A percentile compares a stretch with the other conserved stretches of the same genome.
Evolutionary conservation across 805 yeast genomes (phyloP).

Genomic region (Kazachstania kunashirensis): DNA sequence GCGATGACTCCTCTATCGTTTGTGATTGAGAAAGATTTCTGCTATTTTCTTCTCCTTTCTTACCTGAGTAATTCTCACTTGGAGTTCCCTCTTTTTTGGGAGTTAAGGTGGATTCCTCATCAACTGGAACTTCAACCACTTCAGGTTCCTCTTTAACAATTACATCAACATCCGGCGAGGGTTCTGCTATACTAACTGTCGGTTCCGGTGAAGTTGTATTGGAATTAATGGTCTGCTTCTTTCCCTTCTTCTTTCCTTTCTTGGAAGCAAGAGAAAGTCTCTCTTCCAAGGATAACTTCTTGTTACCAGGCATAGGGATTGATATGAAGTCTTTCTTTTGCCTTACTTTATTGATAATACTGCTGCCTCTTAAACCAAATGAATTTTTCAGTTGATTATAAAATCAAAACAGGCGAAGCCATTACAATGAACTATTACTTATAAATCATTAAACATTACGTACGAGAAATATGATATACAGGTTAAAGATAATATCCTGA

Average conservation of each 20-base stretch:
- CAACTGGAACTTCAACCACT: background rate
- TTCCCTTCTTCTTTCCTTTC: slow-evolving; percentile 27
- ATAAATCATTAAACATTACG: too few species aligned
- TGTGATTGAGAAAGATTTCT: background rate
- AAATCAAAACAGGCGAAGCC: background rate
- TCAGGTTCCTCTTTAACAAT: background rate
- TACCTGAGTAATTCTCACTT: background rate
- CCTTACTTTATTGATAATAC: too few species aligned
- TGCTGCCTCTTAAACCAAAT: too few species aligned
- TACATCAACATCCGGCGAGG: background rate
- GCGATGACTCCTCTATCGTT: background rate
- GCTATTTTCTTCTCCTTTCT: background rate
- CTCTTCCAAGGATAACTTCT: slow-evolving; percentile 72
- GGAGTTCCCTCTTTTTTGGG: background rate
- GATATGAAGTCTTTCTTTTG: too few species aligned
- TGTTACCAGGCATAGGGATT: slow-evolving; percentile 22
- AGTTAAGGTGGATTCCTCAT: background rate
- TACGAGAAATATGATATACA: too few species aligned
- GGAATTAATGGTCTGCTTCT: slow-evolving; percentile 9
- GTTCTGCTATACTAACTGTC: background rate
- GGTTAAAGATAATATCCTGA: too few species aligned
- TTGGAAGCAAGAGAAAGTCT: slow-evolving; percentile 76
- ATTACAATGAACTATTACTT: too few species aligned
- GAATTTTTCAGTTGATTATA: too few species aligned
- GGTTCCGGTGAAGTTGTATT: background rate